A percentile compares a stretch with the other conserved stretches of the same genome.
Evolutionary conservation across 2,329 filamentous ascomycete genomes (phyloP).

Genomic region (Lasiodiplodia sp.): DNA sequence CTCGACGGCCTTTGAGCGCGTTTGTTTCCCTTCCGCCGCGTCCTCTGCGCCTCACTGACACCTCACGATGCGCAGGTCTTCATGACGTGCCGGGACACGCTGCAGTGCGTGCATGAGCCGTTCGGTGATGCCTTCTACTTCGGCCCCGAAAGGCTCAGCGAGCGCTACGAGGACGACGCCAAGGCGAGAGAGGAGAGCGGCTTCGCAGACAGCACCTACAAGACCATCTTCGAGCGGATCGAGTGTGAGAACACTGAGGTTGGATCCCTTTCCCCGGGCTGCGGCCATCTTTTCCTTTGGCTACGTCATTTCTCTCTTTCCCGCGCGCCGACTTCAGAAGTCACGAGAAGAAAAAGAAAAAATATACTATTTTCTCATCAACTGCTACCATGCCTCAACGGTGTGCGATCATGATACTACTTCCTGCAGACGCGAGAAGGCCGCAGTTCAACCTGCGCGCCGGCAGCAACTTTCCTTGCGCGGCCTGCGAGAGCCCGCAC

Average conservation of each 20-base stretch:
- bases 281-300: conserved; percentile 25
- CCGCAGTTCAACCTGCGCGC: conserved; percentile 24
- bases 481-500: conserved; percentile 9
- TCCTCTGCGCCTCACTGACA: conserved; percentile 27
- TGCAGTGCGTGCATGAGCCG: conserved; percentile 90
- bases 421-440: neutral
- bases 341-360: conserved; percentile 7
- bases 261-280: conserved; percentile 49
- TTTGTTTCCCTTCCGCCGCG: conserved; percentile 53
- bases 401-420: conserved; percentile 4
- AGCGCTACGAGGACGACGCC: conserved; percentile 77
- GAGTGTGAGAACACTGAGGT: conserved; percentile 78
- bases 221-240: conserved; percentile 78
- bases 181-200: conserved; percentile 63
- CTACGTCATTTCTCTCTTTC: neutral
- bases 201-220: conserved; percentile 74
- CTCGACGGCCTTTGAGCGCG: conserved; percentile 96
- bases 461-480: conserved; percentile 5
- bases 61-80: conserved; percentile 67
- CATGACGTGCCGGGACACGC: conserved; percentile 85
- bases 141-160: conserved; percentile 84
- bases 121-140: conserved; percentile 98
- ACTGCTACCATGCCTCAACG: conserved; percentile 18
- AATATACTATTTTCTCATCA: conserved; percentile 17
- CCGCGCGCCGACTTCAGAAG: neutral